Evolutionary conservation across 768 basidiomycete species (phyloP), one percentile per base, ranked within the genome.

Genomic region (Mycena indigotica): DNA sequence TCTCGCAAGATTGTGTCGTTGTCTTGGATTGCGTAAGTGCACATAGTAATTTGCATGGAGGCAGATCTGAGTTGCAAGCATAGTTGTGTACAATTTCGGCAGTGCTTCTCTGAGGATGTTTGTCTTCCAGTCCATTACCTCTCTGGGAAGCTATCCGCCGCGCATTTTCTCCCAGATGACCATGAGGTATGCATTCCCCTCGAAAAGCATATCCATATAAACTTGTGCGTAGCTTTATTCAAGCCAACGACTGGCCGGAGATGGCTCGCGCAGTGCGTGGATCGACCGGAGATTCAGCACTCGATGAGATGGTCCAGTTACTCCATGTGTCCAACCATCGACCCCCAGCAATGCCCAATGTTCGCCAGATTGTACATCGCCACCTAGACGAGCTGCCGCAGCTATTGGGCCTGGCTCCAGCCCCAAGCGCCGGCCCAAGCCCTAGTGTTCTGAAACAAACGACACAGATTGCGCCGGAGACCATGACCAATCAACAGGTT

Each of bases 1-100:
- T 57, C 74, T 77, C 6, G 70, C 76, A n/a, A 74, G 83, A 44
- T 68, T 84, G 83, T 84, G 60, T 13, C 26, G 50, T 19, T 29
- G 50, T 32, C 28, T 51, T 5, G 8, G 50, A 15, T 23, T 51
- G 17, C 50, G 50, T 51, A 12, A 13, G 50, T 51, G 32, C 8
- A 35, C 8, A 5, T 38, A 23, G 15, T 21, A 6, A 21, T 28
- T 6, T 15, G 24, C 21, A 23, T 28, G 21, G 8, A 28, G 8
- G 17, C 23, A 12, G 15, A 28, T 24, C 48, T 15, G 24, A 15
- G 25, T 6, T 15, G 24, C 16, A 15, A 30, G 10, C 16, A 24
- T 16, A 51, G 50, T 51, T 29, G 50, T 19, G 5, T 51, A 51
- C 21, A 51, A 51, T 30, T 51, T 51, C 50, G 5, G 28, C 4